These are phyloP conservation scores for Hanseniaspora mollemarum DNA, from an alignment of 805 yeast genomes.

Conservation along the genomic window DNA sequence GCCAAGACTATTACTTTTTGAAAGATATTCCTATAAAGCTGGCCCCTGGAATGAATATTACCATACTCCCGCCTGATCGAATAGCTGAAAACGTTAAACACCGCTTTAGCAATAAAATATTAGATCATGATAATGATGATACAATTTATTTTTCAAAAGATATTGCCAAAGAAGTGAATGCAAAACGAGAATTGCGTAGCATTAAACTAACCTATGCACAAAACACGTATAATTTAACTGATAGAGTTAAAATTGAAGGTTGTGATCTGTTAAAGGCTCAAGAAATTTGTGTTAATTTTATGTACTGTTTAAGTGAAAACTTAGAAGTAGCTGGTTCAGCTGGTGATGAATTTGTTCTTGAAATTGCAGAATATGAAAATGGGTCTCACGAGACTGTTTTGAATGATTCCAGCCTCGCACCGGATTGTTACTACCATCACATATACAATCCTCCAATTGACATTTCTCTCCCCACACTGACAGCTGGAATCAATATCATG, in stretches of 20 bases:
- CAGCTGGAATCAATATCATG: not conserved
- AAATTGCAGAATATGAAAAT: not conserved
- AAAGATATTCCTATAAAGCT: not conserved
- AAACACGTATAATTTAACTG: not conserved
- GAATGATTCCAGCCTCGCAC: not conserved
- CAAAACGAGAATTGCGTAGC: not conserved
- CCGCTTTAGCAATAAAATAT: not conserved
- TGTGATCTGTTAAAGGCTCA: not conserved
- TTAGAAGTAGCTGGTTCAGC: not conserved
- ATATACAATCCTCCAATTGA: not conserved
- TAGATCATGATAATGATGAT: not conserved
- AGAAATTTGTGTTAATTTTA: slow-evolving; percentile 1
- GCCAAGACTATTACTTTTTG: not conserved
- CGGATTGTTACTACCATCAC: not conserved
- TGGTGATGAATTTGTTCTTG: not conserved
- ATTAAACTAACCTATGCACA: not conserved
- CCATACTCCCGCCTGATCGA: not conserved
- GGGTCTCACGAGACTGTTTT: not conserved
- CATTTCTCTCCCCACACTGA: not conserved
- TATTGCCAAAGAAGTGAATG: not conserved
- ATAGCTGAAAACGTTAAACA: not conserved
- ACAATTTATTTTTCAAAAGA: not conserved
- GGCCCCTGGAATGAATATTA: not conserved
- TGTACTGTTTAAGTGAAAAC: not conserved
- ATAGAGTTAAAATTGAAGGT: not conserved